A percentile compares a stretch with the other conserved stretches of the same genome.
phyloP scores from a whole-genome alignment of 129 eudicot genomes.

The Saposhnikovia divaricata region DNA sequence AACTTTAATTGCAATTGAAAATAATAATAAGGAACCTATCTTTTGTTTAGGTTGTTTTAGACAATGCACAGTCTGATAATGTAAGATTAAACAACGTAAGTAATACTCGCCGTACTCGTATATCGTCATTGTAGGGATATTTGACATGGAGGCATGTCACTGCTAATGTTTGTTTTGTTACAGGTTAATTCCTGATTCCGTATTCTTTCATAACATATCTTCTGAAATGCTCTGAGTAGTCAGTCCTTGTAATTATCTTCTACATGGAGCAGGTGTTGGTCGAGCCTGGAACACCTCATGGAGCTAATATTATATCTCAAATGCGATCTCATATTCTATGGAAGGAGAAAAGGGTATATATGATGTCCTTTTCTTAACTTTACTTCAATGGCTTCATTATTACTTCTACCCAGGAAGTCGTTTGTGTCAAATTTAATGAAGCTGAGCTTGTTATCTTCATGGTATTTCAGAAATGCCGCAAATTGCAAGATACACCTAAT shows the following conservation, averaged over 20 bases:
- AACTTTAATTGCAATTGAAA: neutral
- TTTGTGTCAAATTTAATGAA: neutral
- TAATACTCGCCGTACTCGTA: neutral
- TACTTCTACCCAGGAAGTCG: neutral
- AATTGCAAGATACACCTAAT: constrained; percentile 32
- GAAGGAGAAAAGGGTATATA: constrained; percentile 93
- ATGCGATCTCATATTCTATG: constrained; percentile 88
- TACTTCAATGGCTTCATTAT: neutral
- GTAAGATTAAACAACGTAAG: neutral
- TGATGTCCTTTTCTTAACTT: constrained; percentile 4
- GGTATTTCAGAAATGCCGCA: constrained; percentile 57
- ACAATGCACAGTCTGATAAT: neutral
- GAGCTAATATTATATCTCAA: constrained; percentile 82
- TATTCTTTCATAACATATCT: neutral
- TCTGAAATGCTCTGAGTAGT: neutral
- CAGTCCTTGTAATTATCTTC: neutral
- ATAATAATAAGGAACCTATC: neutral
- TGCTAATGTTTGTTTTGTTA: neutral
- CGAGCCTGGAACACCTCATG: constrained; percentile 98
- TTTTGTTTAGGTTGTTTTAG: neutral
- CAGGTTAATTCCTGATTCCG: neutral
- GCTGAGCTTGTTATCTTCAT: constrained; percentile 8
- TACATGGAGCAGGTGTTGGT: constrained; percentile 57
- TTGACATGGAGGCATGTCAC: neutral
- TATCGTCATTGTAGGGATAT: neutral